Conservation (phyloP, 176 grass and related monocot species). For the Melocanna baccifera region DNA sequence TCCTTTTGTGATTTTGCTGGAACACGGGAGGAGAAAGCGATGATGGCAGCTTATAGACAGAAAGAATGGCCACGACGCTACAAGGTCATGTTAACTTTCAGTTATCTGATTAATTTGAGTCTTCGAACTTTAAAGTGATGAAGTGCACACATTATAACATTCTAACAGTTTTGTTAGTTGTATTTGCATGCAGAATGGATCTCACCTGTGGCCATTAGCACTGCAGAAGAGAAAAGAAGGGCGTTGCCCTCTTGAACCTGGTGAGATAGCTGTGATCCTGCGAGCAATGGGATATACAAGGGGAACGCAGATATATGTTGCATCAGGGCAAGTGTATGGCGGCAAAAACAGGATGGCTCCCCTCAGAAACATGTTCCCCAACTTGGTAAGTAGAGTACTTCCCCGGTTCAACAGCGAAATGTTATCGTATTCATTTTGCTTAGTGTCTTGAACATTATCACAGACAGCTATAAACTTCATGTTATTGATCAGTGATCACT, state of each 20-base stretch:
- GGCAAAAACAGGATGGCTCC: conserved; percentile 95
- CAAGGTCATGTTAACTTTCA: conserved; percentile 48
- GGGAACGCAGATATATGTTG: conserved; percentile 89
- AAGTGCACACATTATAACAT: not conserved
- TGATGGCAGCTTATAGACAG: conserved; percentile 92
- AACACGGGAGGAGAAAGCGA: conserved; percentile 63
- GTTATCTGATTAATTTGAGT: not conserved
- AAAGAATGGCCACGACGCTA: conserved; percentile 96
- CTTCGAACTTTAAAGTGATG: not conserved
- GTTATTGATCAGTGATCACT: too few relatives aligned
- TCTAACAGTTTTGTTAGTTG: not conserved
- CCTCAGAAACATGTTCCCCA: conserved; percentile 95
- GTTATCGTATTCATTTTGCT: not conserved
- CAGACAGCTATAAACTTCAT: not conserved
- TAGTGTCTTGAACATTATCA: not conserved
- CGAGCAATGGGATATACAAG: conserved; percentile 83
- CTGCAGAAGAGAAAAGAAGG: conserved; percentile 95
- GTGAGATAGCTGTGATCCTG: conserved; percentile 81
- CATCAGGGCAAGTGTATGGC: conserved; percentile 89
- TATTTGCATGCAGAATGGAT: conserved; percentile 69
- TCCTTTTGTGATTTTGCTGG: conserved; percentile 91
- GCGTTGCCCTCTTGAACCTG: conserved; percentile 88
- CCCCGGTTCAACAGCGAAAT: not conserved
- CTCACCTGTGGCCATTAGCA: conserved; percentile 86
- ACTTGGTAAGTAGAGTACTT: conserved; percentile 47